phyloP scores from a whole-genome alignment of 1,139 yeast species.

The Yamadazyma epiphylla region DNA sequence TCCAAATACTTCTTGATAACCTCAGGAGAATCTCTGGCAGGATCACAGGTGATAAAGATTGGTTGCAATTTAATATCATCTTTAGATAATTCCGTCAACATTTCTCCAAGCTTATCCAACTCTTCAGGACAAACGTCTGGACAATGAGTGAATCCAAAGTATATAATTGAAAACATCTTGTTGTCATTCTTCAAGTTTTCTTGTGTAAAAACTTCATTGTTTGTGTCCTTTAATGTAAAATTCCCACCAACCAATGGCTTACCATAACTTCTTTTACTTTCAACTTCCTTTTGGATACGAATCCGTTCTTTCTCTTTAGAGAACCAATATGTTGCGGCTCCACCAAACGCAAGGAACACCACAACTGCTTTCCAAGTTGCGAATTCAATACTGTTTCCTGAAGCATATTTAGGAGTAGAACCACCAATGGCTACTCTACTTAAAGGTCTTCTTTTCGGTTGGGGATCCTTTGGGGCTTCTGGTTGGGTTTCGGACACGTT shows the following conservation, averaged over 20 bases:
- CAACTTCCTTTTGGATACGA: constrained; percentile 72
- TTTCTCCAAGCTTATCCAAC: constrained; percentile 80
- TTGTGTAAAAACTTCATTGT: constrained; percentile 72
- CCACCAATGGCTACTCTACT: constrained; percentile 50
- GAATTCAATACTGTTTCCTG: constrained; percentile 52
- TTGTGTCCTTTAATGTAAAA: constrained; percentile 64
- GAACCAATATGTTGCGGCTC: constrained; percentile 66
- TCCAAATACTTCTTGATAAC: constrained; percentile 71
- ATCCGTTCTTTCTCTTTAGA: constrained; percentile 69
- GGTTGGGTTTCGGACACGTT: too few relatives aligned
- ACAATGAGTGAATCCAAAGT: constrained; percentile 95
- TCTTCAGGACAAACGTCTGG: constrained; percentile 99
- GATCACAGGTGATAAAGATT: constrained; percentile 92
- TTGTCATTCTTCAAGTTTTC: constrained; percentile 52
- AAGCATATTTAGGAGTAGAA: constrained; percentile 26
- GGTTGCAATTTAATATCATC: constrained; percentile 69
- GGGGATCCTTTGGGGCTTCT: background rate
- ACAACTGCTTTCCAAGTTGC: constrained; percentile 86
- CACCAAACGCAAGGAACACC: constrained; percentile 64
- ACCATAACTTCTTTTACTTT: constrained; percentile 82
- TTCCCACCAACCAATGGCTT: constrained; percentile 93
- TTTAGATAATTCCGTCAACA: constrained; percentile 64
- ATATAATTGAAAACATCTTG: constrained; percentile 67
- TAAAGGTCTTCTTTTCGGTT: constrained; percentile 33
- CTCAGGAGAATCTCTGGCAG: constrained; percentile 87